Conservation (phyloP, 257 asterid species). For the Cruciata laevipes region DNA sequence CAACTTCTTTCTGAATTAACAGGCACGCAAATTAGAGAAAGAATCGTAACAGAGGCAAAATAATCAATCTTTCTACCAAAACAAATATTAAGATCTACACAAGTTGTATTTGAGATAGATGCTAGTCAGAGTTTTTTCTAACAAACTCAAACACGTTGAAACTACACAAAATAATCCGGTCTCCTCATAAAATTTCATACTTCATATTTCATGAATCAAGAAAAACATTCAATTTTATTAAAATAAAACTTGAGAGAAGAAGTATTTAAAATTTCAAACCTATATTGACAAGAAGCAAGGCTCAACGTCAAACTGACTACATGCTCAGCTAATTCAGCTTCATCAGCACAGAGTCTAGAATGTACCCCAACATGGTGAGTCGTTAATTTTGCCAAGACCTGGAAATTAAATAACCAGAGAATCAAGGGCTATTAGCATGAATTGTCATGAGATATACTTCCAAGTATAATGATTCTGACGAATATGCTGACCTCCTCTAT, state of each 20-base stretch:
- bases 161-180: neutral
- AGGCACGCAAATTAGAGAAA: constrained; percentile 7
- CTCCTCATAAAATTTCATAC: neutral
- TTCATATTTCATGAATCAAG: neutral
- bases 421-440: neutral
- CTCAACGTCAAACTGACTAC: constrained; percentile 82
- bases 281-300: constrained; percentile 86
- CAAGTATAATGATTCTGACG: neutral
- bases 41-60: neutral
- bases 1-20: constrained; percentile 55
- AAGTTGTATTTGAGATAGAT: neutral
- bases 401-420: constrained; percentile 11
- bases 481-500: constrained; percentile 62
- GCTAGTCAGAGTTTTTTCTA: neutral
- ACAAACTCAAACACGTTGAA: neutral
- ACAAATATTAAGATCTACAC: neutral
- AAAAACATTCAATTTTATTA: neutral
- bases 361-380: constrained; percentile 65
- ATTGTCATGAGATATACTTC: neutral
- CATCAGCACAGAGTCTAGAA: constrained; percentile 81
- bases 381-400: constrained; percentile 64
- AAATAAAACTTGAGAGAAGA: constrained; percentile 1
- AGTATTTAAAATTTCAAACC: constrained; percentile 32
- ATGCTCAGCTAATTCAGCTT: constrained; percentile 95
- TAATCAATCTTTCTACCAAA: neutral